Conservation (phyloP, 352 stramenopile genomes). For the Phytophthora hybrid region DNA sequence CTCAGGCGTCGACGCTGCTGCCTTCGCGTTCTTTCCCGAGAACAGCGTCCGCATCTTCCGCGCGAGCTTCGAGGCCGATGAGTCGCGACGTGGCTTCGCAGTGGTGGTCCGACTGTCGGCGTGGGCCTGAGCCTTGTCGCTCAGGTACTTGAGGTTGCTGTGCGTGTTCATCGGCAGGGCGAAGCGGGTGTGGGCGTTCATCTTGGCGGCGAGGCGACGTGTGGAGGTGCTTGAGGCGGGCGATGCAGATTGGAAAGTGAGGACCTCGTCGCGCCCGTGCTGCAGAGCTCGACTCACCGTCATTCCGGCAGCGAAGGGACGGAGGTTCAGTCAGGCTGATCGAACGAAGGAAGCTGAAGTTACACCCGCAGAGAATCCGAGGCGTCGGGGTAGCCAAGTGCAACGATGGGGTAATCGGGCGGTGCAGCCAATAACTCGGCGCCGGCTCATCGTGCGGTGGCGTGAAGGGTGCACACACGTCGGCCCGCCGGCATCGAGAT, state of each 20-base stretch:
- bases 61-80: conserved; percentile 21
- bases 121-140: conserved; percentile 20
- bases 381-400: background rate
- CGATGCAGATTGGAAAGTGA: conserved; percentile 25
- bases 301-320: background rate
- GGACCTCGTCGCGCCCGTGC: background rate
- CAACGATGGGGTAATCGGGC: background rate
- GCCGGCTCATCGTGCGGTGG: background rate
- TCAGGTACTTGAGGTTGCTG: conserved; percentile 30
- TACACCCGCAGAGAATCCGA: background rate
- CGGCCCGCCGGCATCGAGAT: background rate
- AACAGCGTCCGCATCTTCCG: conserved; percentile 34
- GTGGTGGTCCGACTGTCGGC: background rate
- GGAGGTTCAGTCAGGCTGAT: background rate
- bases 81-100: conserved; percentile 9
- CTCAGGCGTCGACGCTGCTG: background rate
- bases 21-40: conserved; percentile 12
- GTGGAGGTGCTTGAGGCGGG: background rate
- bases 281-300: background rate
- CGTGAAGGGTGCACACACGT: too few species aligned
- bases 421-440: background rate
- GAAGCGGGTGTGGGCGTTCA: conserved; percentile 34
- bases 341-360: background rate
- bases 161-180: conserved; percentile 34
- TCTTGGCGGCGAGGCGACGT: background rate